Percentiles rank a stretch among this genome's conserved stretches.
These are phyloP conservation scores for Geum urbanum DNA, from an alignment of 306 rosid genomes.

Conservation along the genomic window DNA sequence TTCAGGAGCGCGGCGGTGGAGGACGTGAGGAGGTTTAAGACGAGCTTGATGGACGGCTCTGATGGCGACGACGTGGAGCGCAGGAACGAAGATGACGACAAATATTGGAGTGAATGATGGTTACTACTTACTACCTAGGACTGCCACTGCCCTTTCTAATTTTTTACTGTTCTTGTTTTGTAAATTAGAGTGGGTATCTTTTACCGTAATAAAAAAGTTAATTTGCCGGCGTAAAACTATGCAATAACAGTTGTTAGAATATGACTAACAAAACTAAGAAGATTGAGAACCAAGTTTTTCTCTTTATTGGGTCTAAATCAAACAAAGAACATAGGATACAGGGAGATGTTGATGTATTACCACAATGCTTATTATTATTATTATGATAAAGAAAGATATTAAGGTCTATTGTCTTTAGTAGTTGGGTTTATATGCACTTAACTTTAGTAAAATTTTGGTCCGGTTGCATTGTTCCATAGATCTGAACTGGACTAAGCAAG, in stretches of 20 bases:
- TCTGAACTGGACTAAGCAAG: background rate
- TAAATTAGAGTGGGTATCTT: too few species aligned
- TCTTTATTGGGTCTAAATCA: background rate
- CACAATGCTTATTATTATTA: background rate
- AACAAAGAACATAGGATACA: background rate
- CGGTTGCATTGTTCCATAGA: background rate
- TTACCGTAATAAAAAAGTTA: background rate
- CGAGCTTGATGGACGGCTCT: slow-evolving; percentile 27
- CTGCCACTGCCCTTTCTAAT: background rate
- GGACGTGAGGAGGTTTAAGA: slow-evolving; percentile 57
- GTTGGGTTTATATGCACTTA: background rate
- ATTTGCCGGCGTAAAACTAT: background rate
- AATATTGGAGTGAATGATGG: slow-evolving; percentile 71
- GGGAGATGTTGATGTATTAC: background rate
- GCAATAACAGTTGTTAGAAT: background rate
- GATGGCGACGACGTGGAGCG: slow-evolving; percentile 37
- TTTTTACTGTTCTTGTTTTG: background rate
- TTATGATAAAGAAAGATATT: background rate
- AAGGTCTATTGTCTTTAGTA: background rate
- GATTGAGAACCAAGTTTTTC: background rate
- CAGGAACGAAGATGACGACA: slow-evolving; percentile 51
- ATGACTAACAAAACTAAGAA: background rate
- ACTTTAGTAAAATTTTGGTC: background rate
- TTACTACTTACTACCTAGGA: too few species aligned
- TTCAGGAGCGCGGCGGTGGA: slow-evolving; percentile 56